These are phyloP conservation scores for Iris macrosiphon DNA, from an alignment of 106 monocot genomes.

Conservation along the genomic window DNA sequence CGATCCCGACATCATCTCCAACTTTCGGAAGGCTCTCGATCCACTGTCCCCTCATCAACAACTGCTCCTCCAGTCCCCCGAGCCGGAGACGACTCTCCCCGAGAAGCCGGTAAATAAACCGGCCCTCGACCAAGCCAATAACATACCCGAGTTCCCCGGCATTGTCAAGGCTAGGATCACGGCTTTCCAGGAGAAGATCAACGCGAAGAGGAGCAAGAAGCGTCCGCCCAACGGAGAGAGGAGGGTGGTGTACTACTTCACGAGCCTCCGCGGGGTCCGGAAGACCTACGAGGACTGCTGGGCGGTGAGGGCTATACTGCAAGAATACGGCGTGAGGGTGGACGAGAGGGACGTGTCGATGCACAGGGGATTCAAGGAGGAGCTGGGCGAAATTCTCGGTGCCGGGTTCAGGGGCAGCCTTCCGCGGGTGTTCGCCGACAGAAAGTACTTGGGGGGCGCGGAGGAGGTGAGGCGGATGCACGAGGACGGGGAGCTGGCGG, in stretches of 20 bases:
- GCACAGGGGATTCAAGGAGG: slow-evolving; percentile 51
- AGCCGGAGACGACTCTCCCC: not conserved
- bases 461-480: slow-evolving; percentile 49
- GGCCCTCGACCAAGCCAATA: too few species aligned
- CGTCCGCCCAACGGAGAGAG: slow-evolving; percentile 22
- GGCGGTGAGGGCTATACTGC: slow-evolving; percentile 24
- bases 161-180: slow-evolving; percentile 25
- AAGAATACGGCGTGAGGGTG: slow-evolving; percentile 32
- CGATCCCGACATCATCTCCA: slow-evolving; percentile 11
- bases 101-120: not conserved
- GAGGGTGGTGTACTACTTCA: slow-evolving; percentile 58
- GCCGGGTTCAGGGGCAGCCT: slow-evolving; percentile 19
- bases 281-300: slow-evolving; percentile 71
- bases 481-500: slow-evolving; percentile 28
- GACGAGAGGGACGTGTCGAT: slow-evolving; percentile 77
- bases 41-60: slow-evolving; percentile 11
- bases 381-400: slow-evolving; percentile 39
- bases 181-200: slow-evolving; percentile 33
- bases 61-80: not conserved
- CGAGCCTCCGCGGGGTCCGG: slow-evolving; percentile 58
- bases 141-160: not conserved
- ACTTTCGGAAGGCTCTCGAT: slow-evolving; percentile 8
- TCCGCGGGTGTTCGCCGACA: slow-evolving; percentile 55
- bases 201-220: slow-evolving; percentile 17
- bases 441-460: slow-evolving; percentile 44